Percentiles rank a stretch among this genome's conserved stretches.
These are phyloP conservation scores for Musa itinerans DNA, from an alignment of 176 grass and related monocot species.

Conservation along the genomic window DNA sequence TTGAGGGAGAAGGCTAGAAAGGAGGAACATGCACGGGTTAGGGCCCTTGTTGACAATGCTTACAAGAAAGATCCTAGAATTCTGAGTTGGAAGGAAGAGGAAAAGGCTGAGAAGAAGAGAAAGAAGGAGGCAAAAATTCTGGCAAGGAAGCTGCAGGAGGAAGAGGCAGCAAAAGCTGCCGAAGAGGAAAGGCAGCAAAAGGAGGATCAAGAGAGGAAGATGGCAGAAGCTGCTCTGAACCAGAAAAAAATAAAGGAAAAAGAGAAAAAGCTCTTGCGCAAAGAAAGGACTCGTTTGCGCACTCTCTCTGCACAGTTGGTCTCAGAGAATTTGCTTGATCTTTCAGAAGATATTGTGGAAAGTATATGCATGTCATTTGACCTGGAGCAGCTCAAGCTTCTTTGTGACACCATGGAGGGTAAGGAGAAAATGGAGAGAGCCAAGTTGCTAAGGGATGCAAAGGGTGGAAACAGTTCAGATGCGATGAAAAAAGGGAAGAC, in stretches of 20 bases:
- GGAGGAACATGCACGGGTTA: slow-evolving; percentile 54
- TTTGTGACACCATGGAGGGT: slow-evolving; percentile 58
- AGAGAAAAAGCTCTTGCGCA: slow-evolving; percentile 87
- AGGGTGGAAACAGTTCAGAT: slow-evolving; percentile 33
- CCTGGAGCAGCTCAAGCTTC: slow-evolving; percentile 48
- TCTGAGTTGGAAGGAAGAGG: slow-evolving; percentile 74
- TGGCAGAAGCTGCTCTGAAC: slow-evolving; percentile 53
- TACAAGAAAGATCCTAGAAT: slow-evolving; percentile 89
- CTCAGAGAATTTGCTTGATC: slow-evolving; percentile 28
- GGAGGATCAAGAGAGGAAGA: slow-evolving; percentile 66
- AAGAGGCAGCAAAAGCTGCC: slow-evolving; percentile 58
- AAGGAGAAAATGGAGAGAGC: slow-evolving; percentile 50
- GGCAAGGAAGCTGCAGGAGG: slow-evolving; percentile 80
- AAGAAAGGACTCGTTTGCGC: slow-evolving; percentile 76
- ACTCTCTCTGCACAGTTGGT: slow-evolving; percentile 34
- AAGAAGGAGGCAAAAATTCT: slow-evolving; percentile 81
- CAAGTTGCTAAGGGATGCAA: slow-evolving; percentile 39
- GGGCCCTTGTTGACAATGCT: slow-evolving; percentile 84
- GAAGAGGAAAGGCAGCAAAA: slow-evolving; percentile 70
- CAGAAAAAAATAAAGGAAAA: slow-evolving; percentile 93
- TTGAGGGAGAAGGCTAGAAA: slow-evolving; percentile 88
- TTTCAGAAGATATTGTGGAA: slow-evolving; percentile 71
- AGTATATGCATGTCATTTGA: slow-evolving; percentile 58
- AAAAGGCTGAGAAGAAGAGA: slow-evolving; percentile 82
- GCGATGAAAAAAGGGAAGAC: slow-evolving; percentile 26